A percentile compares a stretch with the other conserved stretches of the same genome.
Conservation (phyloP, 108 stramenopile species). For the Pseudonitzschia multistriata region DNA sequence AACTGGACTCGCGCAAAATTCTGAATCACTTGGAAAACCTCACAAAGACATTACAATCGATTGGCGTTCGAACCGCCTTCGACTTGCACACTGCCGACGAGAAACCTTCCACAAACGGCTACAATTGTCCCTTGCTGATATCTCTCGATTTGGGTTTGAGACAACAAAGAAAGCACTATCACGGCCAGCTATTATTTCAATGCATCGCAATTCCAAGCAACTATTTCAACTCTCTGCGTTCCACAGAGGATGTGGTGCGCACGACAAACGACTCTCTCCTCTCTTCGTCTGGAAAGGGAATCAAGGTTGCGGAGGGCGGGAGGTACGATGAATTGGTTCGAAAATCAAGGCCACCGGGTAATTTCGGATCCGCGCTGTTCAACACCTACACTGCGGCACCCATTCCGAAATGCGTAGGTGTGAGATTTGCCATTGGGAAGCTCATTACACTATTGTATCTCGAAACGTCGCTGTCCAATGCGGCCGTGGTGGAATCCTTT, state of each 20-base stretch:
- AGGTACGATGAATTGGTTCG: constrained; percentile 61
- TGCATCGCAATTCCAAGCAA: constrained; percentile 58
- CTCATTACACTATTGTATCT: constrained; percentile 65
- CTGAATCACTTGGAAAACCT: constrained; percentile 48
- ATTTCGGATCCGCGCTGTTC: constrained; percentile 54
- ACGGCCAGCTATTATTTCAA: constrained; percentile 67
- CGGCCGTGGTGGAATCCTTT: background rate
- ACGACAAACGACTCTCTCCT: constrained; percentile 25
- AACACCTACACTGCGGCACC: constrained; percentile 59
- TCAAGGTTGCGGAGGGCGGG: constrained; percentile 75
- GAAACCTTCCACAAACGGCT: constrained; percentile 8
- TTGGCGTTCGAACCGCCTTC: constrained; percentile 42
- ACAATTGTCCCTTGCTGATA: constrained; percentile 54
- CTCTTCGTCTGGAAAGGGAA: constrained; percentile 40
- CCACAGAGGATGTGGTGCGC: constrained; percentile 13
- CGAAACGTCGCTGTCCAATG: constrained; percentile 31
- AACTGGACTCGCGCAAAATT: constrained; percentile 30
- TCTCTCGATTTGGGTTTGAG: constrained; percentile 74
- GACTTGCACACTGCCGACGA: background rate
- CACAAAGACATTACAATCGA: constrained; percentile 40
- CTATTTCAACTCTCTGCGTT: constrained; percentile 35
- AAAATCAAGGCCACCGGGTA: constrained; percentile 74
- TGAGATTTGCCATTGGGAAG: constrained; percentile 61
- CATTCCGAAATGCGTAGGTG: constrained; percentile 63
- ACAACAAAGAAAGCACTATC: constrained; percentile 59